Conservation (phyloP, 1,139 yeast species). For the Suhomyces wounanorum region DNA sequence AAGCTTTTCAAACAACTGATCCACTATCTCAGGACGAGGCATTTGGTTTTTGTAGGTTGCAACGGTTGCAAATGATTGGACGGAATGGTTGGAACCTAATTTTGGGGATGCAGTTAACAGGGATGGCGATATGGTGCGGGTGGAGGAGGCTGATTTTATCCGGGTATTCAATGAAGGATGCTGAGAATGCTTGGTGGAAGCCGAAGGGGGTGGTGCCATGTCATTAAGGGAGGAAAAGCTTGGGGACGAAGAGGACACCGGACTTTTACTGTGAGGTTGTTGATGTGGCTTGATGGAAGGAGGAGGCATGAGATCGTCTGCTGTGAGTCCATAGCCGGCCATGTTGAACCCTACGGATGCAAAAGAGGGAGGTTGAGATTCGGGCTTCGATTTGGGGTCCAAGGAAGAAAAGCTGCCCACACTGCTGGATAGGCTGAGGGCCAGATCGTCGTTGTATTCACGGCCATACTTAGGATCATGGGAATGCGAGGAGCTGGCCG, state of each 20-base stretch:
- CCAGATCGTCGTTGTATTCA: constrained; percentile 1
- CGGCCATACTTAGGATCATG: constrained; percentile 1
- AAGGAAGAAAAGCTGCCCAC: constrained; percentile 25
- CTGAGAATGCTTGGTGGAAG: constrained; percentile 1
- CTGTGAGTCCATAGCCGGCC: constrained; percentile 30
- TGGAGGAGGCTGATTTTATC: constrained; percentile 9
- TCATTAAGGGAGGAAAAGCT: constrained; percentile 20
- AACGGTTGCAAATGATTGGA: constrained; percentile 38
- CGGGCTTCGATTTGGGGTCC: constrained; percentile 30
- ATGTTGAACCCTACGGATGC: constrained; percentile 25
- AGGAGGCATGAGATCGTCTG: constrained; percentile 32
- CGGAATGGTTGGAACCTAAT: constrained; percentile 18
- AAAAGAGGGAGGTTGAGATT: constrained; percentile 10
- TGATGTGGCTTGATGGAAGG: constrained; percentile 15
- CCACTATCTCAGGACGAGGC: constrained; percentile 41
- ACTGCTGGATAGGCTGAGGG: constrained; percentile 11
- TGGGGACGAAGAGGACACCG: constrained; percentile 9
- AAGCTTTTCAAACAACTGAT: constrained; percentile 40
- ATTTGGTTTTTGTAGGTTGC: constrained; percentile 35
- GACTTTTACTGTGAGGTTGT: constrained; percentile 6
- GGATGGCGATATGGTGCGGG: constrained; percentile 11
- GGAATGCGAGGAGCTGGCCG: constrained; percentile 18
- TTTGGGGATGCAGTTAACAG: constrained; percentile 10
- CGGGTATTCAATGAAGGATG: constrained; percentile 8
- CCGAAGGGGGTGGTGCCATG: constrained; percentile 2